Evolutionary conservation across 495 filamentous ascomycete genomes (phyloP).

Genomic region (Cercophora scortea): DNA sequence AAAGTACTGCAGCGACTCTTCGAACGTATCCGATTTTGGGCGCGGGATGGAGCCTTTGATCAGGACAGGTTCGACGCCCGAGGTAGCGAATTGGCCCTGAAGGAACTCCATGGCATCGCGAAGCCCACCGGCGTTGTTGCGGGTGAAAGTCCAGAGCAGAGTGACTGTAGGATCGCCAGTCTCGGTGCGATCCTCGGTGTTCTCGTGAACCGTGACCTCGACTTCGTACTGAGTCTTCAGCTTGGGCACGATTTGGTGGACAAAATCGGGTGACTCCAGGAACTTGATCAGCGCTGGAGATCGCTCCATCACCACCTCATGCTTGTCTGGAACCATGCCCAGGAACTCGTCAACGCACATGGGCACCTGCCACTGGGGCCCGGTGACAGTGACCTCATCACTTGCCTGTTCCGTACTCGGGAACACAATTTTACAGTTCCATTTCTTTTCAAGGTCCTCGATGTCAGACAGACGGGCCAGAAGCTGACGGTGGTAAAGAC

Average conservation of each 20-base stretch:
- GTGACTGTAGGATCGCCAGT: conserved; percentile 46
- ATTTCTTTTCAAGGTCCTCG: conserved; percentile 93
- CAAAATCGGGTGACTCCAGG: conserved; percentile 70
- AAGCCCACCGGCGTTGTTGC: conserved; percentile 92
- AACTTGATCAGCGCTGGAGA: conserved; percentile 65
- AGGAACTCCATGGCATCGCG: conserved; percentile 96
- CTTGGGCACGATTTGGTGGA: conserved; percentile 68
- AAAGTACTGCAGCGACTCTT: conserved; percentile 92
- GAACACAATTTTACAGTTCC: conserved; percentile 97
- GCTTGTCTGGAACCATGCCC: conserved; percentile 94
- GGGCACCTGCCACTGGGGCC: conserved; percentile 95
- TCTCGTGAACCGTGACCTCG: conserved; percentile 60
- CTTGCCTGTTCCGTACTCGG: conserved; percentile 96
- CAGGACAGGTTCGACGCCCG: conserved; percentile 74
- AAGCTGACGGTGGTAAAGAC: conserved; percentile 89
- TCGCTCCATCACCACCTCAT: conserved; percentile 78
- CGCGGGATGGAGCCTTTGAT: conserved; percentile 91
- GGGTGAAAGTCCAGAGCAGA: conserved; percentile 66
- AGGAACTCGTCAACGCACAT: conserved; percentile 91
- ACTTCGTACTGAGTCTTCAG: conserved; percentile 88
- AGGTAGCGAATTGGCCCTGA: conserved; percentile 69
- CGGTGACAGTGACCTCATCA: conserved; percentile 89
- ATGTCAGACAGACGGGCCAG: conserved; percentile 79
- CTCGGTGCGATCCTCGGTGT: conserved; percentile 43
- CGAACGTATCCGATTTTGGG: conserved; percentile 97